Evolutionary conservation across 2,329 filamentous ascomycete species (phyloP).

Genomic region (Zymoseptoria tritici): DNA sequence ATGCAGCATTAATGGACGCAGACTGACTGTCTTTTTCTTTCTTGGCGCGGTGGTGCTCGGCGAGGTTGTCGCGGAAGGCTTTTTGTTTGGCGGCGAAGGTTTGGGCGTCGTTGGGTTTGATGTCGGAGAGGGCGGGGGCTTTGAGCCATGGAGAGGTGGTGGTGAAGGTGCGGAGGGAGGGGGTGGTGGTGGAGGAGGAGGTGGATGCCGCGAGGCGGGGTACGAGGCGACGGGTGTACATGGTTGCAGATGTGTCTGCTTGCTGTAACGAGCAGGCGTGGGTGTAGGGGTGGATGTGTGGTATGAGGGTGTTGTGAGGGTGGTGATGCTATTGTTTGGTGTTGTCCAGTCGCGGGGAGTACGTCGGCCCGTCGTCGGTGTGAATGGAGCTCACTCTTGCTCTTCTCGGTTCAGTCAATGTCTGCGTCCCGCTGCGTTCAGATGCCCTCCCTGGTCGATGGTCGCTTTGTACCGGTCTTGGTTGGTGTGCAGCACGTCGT

Average conservation of each 20-base stretch:
- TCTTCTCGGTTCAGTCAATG: not conserved
- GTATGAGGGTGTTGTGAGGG: not conserved
- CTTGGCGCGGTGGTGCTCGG: slow-evolving; percentile 66
- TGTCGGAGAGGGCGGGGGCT: slow-evolving; percentile 76
- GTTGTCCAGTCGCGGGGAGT: not conserved
- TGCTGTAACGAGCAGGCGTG: not conserved
- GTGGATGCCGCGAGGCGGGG: slow-evolving; percentile 13
- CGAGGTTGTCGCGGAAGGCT: slow-evolving; percentile 75
- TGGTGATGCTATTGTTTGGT: not conserved
- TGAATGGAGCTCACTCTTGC: not conserved
- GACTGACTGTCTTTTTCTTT: slow-evolving; percentile 78
- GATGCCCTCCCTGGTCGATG: not conserved
- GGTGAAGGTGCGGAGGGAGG: slow-evolving; percentile 10
- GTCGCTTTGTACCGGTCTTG: not conserved
- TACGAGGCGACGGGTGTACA: slow-evolving; percentile 19
- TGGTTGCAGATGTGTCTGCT: slow-evolving; percentile 5
- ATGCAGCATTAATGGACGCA: slow-evolving; percentile 26
- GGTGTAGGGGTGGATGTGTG: not conserved
- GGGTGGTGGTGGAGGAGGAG: slow-evolving; percentile 4
- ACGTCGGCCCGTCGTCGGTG: not conserved
- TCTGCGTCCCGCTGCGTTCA: not conserved
- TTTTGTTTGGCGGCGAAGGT: slow-evolving; percentile 78
- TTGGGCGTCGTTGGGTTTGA: slow-evolving; percentile 64
- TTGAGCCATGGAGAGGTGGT: slow-evolving; percentile 3
- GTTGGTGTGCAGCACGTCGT: not conserved